These are phyloP conservation scores for Fusarium oxysporum DNA, from an alignment of 2,329 filamentous ascomycete species.

Conservation along the genomic window DNA sequence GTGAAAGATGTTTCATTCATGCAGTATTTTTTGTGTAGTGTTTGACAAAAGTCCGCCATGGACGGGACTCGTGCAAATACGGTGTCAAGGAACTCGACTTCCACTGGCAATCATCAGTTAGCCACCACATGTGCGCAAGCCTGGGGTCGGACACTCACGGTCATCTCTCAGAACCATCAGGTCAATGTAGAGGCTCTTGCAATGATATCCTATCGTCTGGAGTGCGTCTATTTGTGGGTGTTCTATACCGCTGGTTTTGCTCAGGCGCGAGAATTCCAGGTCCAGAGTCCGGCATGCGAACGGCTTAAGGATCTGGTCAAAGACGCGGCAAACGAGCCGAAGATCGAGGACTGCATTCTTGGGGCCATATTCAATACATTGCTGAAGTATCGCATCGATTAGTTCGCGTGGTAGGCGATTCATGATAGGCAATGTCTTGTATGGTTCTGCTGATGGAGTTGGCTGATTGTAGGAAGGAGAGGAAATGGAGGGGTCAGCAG, in stretches of 20 bases:
- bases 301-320: conserved; percentile 60
- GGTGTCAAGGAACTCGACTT: conserved; percentile 60
- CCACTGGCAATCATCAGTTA: conserved; percentile 52
- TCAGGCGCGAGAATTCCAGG: conserved; percentile 63
- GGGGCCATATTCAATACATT: conserved; percentile 54
- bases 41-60: conserved; percentile 59
- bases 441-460: neutral
- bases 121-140: neutral
- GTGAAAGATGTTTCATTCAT: conserved; percentile 63
- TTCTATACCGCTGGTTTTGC: conserved; percentile 48
- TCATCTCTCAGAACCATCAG: conserved; percentile 66
- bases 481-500: conserved; percentile 13
- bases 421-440: conserved; percentile 48
- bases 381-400: conserved; percentile 58
- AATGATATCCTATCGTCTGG: conserved; percentile 60
- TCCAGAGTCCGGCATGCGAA: conserved; percentile 60
- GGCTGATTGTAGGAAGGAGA: conserved; percentile 1
- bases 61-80: conserved; percentile 60
- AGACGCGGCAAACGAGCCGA: conserved; percentile 62
- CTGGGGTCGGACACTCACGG: conserved; percentile 48
- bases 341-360: conserved; percentile 60
- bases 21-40: conserved; percentile 59
- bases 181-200: conserved; percentile 63
- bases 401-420: conserved; percentile 62
- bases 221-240: conserved; percentile 56